These are phyloP conservation scores for Malassezia psittaci DNA, from an alignment of 1,284 basidiomycete genomes.

Conservation along the genomic window DNA sequence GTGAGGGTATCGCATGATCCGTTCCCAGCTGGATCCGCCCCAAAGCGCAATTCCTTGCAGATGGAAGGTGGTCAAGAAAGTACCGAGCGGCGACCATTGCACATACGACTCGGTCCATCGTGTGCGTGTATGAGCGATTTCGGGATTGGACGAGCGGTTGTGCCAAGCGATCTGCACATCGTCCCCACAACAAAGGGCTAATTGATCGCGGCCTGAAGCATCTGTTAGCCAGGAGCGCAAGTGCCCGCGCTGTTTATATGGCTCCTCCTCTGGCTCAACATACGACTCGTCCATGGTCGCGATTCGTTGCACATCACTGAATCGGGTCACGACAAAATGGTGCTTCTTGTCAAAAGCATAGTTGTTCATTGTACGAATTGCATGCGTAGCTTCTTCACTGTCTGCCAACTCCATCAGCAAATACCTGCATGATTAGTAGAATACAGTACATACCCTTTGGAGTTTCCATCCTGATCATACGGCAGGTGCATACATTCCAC, in stretches of 20 bases:
- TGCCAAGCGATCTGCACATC: slow-evolving; percentile 90
- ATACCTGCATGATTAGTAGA: slow-evolving; percentile 49
- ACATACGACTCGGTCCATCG: slow-evolving; percentile 97
- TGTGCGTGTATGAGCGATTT: slow-evolving; percentile 60
- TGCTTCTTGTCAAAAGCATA: slow-evolving; percentile 86
- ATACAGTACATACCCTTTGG: slow-evolving; percentile 39
- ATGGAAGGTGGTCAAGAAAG: slow-evolving; percentile 85
- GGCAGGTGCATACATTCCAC: slow-evolving; percentile 48
- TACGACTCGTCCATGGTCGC: slow-evolving; percentile 72
- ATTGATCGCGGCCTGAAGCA: slow-evolving; percentile 83
- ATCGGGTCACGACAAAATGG: slow-evolving; percentile 78
- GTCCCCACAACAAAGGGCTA: slow-evolving; percentile 83
- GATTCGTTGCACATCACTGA: slow-evolving; percentile 83
- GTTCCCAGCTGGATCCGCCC: slow-evolving; percentile 81
- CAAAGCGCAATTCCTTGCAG: slow-evolving; percentile 90
- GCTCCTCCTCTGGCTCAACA: slow-evolving; percentile 65
- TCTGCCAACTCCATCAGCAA: slow-evolving; percentile 80
- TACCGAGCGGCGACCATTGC: slow-evolving; percentile 92
- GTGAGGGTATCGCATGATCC: slow-evolving; percentile 81
- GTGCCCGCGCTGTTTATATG: slow-evolving; percentile 85
- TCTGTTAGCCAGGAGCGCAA: slow-evolving; percentile 90
- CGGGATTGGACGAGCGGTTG: slow-evolving; percentile 75
- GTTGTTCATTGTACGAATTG: slow-evolving; percentile 69
- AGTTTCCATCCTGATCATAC: slow-evolving; percentile 45
- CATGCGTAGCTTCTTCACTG: slow-evolving; percentile 68